Conservation (phyloP, 2,329 filamentous ascomycete genomes). For the Curvularia lunata region DNA sequence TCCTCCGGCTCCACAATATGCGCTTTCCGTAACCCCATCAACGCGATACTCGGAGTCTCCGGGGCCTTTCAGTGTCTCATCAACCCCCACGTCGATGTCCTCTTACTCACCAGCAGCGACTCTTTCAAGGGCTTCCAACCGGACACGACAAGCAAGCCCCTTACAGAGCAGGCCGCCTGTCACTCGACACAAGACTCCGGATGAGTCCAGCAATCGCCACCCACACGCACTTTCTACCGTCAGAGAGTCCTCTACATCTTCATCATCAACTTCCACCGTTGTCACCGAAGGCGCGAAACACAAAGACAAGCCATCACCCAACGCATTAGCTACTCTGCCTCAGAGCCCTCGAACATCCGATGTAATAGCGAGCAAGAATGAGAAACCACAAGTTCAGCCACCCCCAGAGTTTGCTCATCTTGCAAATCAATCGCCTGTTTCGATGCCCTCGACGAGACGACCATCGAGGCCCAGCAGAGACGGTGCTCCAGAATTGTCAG, state of each 20-base stretch:
- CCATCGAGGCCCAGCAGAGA: constrained; percentile 55
- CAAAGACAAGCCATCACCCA: constrained; percentile 48
- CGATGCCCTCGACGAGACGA: constrained; percentile 55
- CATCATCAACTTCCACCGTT: constrained; percentile 74
- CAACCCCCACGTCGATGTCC: constrained; percentile 78
- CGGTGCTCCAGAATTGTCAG: constrained; percentile 52
- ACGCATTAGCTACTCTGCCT: constrained; percentile 48
- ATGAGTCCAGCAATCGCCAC: constrained; percentile 57
- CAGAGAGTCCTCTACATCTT: constrained; percentile 73
- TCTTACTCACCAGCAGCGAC: constrained; percentile 73
- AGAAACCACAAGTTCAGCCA: constrained; percentile 34
- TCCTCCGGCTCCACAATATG: constrained; percentile 71
- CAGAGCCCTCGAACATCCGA: constrained; percentile 58
- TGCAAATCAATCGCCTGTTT: constrained; percentile 64
- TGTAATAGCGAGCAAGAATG: constrained; percentile 4
- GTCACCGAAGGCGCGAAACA: constrained; percentile 59
- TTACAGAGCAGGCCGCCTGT: constrained; percentile 65
- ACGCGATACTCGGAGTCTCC: constrained; percentile 78
- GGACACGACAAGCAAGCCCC: constrained; percentile 62
- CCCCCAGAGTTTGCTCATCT: constrained; percentile 58
- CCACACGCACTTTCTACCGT: constrained; percentile 68
- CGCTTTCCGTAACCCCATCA: constrained; percentile 73
- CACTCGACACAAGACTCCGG: constrained; percentile 63
- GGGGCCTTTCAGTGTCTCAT: constrained; percentile 75
- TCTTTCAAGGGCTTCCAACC: constrained; percentile 53